These are phyloP conservation scores for Fusarium duplospermum DNA, from an alignment of 2,329 filamentous ascomycete genomes.

Conservation along the genomic window DNA sequence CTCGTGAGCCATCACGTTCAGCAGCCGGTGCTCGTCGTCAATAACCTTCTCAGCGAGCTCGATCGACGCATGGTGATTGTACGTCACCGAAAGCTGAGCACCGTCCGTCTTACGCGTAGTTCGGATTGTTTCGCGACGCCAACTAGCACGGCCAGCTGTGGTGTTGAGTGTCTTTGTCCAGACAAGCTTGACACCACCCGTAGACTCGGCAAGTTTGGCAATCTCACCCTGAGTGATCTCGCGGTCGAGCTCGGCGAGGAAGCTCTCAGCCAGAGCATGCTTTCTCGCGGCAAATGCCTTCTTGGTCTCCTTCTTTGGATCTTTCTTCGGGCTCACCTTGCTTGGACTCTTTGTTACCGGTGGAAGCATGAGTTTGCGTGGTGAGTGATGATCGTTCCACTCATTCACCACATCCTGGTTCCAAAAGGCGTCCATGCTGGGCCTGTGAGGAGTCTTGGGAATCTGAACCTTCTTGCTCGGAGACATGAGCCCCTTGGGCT, in stretches of 20 bases:
- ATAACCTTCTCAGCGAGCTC: constrained; percentile 93
- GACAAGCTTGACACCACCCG: constrained; percentile 76
- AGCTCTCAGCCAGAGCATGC: constrained; percentile 70
- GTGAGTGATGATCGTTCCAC: constrained; percentile 73
- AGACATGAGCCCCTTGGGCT: constrained; percentile 42
- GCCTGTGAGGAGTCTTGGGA: constrained; percentile 65
- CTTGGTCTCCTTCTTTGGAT: constrained; percentile 55
- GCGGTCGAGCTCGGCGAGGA: constrained; percentile 76
- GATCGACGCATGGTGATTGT: constrained; percentile 77
- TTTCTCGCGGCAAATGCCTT: constrained; percentile 74
- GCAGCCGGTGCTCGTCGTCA: constrained; percentile 77
- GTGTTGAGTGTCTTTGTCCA: constrained; percentile 86
- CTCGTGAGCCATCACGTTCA: constrained; percentile 95
- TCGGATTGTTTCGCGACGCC: constrained; percentile 70
- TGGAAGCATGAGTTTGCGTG: constrained; percentile 55
- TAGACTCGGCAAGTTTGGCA: constrained; percentile 65
- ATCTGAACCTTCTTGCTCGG: constrained; percentile 53
- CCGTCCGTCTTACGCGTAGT: constrained; percentile 45
- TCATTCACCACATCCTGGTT: constrained; percentile 67
- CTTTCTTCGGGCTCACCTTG: constrained; percentile 50
- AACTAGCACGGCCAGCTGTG: constrained; percentile 81
- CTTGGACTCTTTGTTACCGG: constrained; percentile 42
- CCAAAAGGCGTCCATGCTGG: constrained; percentile 70
- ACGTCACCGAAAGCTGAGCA: constrained; percentile 43
- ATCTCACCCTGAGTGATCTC: constrained; percentile 72